Evolutionary conservation across 2,329 filamentous ascomycete genomes (phyloP).

Genomic region (Beauveria medogensis): DNA sequence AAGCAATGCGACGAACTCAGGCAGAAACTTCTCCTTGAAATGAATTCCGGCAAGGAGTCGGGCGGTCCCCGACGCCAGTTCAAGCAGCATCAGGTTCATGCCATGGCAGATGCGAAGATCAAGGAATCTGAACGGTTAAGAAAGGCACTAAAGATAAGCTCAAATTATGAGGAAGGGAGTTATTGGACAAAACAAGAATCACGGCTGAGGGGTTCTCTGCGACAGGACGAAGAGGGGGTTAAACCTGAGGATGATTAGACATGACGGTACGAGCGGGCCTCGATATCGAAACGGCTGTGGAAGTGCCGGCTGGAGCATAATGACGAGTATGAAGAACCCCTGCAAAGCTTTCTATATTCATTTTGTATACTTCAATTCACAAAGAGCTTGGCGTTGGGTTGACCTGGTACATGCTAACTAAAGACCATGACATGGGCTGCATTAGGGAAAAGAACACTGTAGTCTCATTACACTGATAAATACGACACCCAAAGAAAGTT

Average conservation of each 20-base stretch:
- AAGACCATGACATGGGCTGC: too few species aligned
- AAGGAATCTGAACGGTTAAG: constrained; percentile 86
- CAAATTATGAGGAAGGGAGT: constrained; percentile 75
- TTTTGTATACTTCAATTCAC: too few species aligned
- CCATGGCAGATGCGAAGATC: constrained; percentile 92
- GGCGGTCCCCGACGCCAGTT: constrained; percentile 45
- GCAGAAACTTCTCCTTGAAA: constrained; percentile 31
- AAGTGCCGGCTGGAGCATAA: not conserved
- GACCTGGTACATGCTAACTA: too few species aligned
- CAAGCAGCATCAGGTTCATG: constrained; percentile 92
- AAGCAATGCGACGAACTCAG: constrained; percentile 38
- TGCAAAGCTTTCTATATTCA: not conserved
- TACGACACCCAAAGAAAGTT: too few species aligned
- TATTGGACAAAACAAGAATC: constrained; percentile 84
- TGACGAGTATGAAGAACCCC: not conserved
- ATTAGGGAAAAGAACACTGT: too few species aligned
- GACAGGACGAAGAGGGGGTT: constrained; percentile 27
- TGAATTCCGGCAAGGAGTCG: constrained; percentile 24
- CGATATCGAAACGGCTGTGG: not conserved
- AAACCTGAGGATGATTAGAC: constrained; percentile 17
- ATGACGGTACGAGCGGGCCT: not conserved
- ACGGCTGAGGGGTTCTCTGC: constrained; percentile 39
- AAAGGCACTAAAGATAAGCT: constrained; percentile 77
- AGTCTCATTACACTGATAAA: too few species aligned
- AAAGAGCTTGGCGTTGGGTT: not conserved